Evolutionary conservation across 331 rosid genomes (phyloP).

Genomic region (Arachis monticola): DNA sequence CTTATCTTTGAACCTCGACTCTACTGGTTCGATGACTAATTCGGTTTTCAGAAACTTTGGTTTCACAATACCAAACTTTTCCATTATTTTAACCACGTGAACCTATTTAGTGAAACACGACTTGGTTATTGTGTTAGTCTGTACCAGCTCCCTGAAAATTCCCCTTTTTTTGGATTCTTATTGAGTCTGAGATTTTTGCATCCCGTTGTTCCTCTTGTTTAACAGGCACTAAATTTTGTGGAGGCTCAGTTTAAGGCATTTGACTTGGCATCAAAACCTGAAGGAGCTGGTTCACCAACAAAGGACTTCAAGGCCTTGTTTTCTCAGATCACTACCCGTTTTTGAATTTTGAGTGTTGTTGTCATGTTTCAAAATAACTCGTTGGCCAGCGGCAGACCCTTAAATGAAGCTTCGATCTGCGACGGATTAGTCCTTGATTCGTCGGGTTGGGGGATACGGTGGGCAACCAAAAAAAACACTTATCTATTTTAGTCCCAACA

Average conservation of each 20-base stretch:
- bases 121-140: neutral
- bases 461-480: neutral
- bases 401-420: too few species aligned
- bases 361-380: neutral
- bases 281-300: conserved; percentile 75
- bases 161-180: neutral
- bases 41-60: too few species aligned
- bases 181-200: conserved; percentile 17
- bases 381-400: neutral
- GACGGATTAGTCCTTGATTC: too few species aligned
- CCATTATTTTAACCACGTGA: too few species aligned
- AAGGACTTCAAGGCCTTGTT: conserved; percentile 83
- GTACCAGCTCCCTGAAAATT: neutral
- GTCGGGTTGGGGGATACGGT: too few species aligned
- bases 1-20: too few species aligned
- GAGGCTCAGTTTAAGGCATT: conserved; percentile 81
- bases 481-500: neutral
- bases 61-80: too few species aligned
- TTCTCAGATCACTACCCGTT: conserved; percentile 67
- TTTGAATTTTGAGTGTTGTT: conserved; percentile 42
- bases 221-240: conserved; percentile 74
- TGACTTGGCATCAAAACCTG: conserved; percentile 85
- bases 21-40: too few species aligned
- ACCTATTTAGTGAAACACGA: too few species aligned
- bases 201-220: conserved; percentile 12